Base-by-base conservation (phyloP, 495 filamentous ascomycete species). In the Copromyces sp. region DNA sequence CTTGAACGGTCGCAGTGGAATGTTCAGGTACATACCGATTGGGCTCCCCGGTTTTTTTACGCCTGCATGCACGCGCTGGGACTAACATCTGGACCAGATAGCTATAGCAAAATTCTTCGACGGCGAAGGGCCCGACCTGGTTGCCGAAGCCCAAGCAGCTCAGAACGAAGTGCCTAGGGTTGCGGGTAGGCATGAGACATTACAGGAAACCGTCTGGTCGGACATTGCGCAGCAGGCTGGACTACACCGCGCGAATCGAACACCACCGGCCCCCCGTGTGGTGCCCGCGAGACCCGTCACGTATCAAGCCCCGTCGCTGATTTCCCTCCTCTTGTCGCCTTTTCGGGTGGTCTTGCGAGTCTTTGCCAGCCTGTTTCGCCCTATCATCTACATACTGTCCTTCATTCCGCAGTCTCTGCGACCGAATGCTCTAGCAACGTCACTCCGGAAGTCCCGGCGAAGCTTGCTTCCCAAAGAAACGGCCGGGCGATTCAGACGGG, bases 61-160 rank as follows among this genome's bases (percentile, higher is more conserved):
- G 20, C 70, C 41, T 37, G 16, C 29, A 61, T 61, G 12, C 53
- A 35, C 53, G 24, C 6, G 53, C 53, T 61, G 29, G 12, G 53
- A 35, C 53, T 73, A 35, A 74, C 29, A 41, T 61, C 47, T 71
- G 53, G 35, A 24, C 12, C 79, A 99, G 91, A 96, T 98, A 74
- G 95, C 95, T 40, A 92, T 99, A 69, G 87, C 95, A 69, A 95
- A 95, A 77, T 98, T 98, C 88, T 99, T 98, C 79, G 95, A 98
- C 79, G 95, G 96, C 69, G 96, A 98, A 82, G 89, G 90, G 5
- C 88, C 92, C 42, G 93, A 97, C 78, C 90, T 89, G 6, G 84
- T 95, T 7, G 93, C 93, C 75, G 92, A 93, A 82, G 90, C 92
- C 73, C 84, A 90, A 69, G 87, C 90, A 42, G 86, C 90, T 38